Percentiles rank a stretch among this genome's conserved stretches.
These are phyloP conservation scores for Ogataea sp. DNA, from an alignment of 805 yeast genomes.

Conservation along the genomic window DNA sequence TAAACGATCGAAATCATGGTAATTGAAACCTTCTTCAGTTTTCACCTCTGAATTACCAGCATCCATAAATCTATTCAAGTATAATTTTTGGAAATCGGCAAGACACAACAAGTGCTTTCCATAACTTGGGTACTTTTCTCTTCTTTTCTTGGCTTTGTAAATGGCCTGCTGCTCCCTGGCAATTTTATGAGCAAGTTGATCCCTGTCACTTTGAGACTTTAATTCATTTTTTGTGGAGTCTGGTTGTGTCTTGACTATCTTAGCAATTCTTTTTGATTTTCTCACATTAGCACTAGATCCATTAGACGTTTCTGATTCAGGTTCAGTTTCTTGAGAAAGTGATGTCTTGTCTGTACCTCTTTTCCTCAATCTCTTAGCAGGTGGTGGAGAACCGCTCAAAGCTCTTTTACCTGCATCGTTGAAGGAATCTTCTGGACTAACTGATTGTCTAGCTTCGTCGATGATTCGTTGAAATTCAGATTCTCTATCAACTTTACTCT, in stretches of 20 bases:
- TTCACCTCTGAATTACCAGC: too few relatives aligned
- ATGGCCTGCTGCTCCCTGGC: neutral
- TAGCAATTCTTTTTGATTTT: constrained; percentile 20
- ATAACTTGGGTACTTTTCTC: constrained; percentile 14
- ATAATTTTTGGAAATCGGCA: constrained; percentile 10
- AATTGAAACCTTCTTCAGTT: neutral
- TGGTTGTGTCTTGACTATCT: too few relatives aligned
- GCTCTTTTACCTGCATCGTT: neutral
- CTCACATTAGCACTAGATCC: constrained; percentile 3
- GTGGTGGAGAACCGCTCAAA: too few relatives aligned
- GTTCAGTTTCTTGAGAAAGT: neutral
- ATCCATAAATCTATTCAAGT: neutral
- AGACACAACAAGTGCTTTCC: constrained; percentile 21
- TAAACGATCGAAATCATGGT: constrained; percentile 1
- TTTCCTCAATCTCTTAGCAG: too few relatives aligned
- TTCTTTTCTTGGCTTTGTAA: constrained; percentile 5
- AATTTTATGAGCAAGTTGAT: too few relatives aligned
- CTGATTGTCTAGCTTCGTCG: constrained; percentile 12
- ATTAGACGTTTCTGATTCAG: neutral
- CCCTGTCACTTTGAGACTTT: too few relatives aligned
- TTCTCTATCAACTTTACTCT: constrained; percentile 12
- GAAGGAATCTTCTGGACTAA: neutral
- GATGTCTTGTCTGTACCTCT: too few relatives aligned
- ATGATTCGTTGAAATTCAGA: constrained; percentile 15
- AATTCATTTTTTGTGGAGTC: too few relatives aligned